Evolutionary conservation across 78 protist species (phyloP).

Genomic region (Pelomyxa schiedti): DNA sequence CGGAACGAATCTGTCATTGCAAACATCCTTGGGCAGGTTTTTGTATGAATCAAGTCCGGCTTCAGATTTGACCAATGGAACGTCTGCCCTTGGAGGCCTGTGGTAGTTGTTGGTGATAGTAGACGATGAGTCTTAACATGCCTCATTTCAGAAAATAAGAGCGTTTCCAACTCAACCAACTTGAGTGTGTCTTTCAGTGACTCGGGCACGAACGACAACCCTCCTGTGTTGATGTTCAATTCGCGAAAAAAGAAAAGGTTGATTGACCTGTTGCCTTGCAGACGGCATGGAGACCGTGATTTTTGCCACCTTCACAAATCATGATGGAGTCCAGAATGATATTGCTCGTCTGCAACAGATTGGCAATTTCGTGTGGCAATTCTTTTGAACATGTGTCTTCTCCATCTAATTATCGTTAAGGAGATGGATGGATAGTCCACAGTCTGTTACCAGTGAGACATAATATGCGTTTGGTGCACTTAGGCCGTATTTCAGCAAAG

Average conservation of each 20-base stretch:
- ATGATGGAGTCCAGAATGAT: neutral
- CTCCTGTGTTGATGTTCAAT: no score
- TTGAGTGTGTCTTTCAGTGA: neutral
- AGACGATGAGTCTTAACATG: neutral
- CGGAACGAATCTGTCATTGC: no score
- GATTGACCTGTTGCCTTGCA: neutral
- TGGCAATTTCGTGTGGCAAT: neutral
- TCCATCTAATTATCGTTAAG: no score
- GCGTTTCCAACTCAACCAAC: neutral
- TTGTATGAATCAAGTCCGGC: no score
- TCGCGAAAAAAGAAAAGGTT: no score
- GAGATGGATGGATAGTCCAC: no score
- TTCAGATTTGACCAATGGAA: no score
- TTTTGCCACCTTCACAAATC: neutral
- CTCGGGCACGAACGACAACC: neutral
- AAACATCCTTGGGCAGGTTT: no score
- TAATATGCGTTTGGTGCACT: neutral
- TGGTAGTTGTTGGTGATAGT: neutral
- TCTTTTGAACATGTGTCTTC: neutral
- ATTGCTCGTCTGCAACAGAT: neutral
- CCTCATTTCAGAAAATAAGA: neutral
- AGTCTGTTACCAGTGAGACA: no score
- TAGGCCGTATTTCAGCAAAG: neutral
- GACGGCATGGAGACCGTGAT: neutral
- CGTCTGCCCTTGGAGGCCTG: neutral